Conservation (phyloP, 2,329 filamentous ascomycete genomes). For the Xylaria sp. region DNA sequence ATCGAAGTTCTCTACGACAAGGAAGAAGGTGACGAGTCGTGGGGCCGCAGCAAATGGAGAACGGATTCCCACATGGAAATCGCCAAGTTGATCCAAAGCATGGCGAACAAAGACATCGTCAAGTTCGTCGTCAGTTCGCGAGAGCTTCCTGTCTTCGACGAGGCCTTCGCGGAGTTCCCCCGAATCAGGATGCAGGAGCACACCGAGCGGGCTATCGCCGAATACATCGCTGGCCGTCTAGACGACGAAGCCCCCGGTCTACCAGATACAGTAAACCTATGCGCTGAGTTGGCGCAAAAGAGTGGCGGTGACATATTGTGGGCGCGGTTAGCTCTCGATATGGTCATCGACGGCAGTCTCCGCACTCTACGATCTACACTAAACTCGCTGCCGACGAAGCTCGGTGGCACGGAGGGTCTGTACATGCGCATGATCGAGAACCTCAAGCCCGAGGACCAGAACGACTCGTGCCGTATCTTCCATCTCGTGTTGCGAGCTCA, state of each 20-base stretch:
- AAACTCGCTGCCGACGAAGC: constrained; percentile 29
- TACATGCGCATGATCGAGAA: constrained; percentile 34
- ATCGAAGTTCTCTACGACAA: constrained; percentile 28
- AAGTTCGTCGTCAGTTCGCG: constrained; percentile 30
- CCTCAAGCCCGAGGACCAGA: constrained; percentile 26
- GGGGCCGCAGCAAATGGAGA: constrained; percentile 32
- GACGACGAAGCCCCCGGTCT: constrained; percentile 30
- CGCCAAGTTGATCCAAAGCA: constrained; percentile 26
- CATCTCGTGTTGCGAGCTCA: constrained; percentile 30
- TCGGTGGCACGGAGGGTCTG: constrained; percentile 30
- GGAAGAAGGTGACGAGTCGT: constrained; percentile 28
- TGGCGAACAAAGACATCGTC: constrained; percentile 27
- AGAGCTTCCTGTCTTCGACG: constrained; percentile 29
- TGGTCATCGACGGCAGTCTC: constrained; percentile 31
- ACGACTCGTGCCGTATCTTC: constrained; percentile 29
- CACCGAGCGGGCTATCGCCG: constrained; percentile 28
- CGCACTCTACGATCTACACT: constrained; percentile 27
- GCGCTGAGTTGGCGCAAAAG: constrained; percentile 27
- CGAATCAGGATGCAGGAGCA: constrained; percentile 29
- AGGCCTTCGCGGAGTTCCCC: constrained; percentile 24
- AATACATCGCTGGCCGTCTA: constrained; percentile 29
- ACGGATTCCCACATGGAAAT: constrained; percentile 29
- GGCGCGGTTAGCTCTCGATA: constrained; percentile 31
- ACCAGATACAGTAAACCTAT: constrained; percentile 29
- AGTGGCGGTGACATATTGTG: constrained; percentile 31